Evolutionary conservation across 495 filamentous ascomycete genomes (phyloP).

Genomic region (Aspergillus taichungensis): DNA sequence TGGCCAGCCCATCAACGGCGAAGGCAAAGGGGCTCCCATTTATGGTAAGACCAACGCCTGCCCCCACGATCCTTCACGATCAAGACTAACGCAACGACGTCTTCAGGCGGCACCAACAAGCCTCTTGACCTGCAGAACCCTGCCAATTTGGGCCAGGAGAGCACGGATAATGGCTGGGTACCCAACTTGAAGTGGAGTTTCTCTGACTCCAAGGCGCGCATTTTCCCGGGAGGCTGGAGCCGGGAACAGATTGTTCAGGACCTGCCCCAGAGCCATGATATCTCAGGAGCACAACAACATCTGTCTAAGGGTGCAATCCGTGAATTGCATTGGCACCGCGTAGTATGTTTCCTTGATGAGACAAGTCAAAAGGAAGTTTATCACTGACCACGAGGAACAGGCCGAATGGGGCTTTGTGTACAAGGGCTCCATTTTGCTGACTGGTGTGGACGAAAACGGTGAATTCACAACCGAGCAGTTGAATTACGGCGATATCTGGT

Average conservation of each 20-base stretch:
- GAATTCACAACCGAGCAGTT: constrained; percentile 45
- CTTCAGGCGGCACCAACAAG: constrained; percentile 26
- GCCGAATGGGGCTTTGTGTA: constrained; percentile 61
- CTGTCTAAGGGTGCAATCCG: constrained; percentile 53
- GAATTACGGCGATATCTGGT: constrained; percentile 55
- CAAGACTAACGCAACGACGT: background rate
- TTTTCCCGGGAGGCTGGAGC: constrained; percentile 54
- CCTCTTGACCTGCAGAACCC: constrained; percentile 47
- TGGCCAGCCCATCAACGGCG: constrained; percentile 45
- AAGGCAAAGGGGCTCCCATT: constrained; percentile 48
- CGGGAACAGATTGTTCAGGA: constrained; percentile 54
- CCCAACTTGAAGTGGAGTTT: constrained; percentile 60
- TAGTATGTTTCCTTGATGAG: constrained; percentile 28
- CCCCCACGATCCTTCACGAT: background rate
- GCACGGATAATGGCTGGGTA: constrained; percentile 50
- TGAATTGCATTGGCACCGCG: constrained; percentile 59
- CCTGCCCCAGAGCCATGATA: constrained; percentile 51
- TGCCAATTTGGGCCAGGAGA: constrained; percentile 47
- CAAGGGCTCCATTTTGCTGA: constrained; percentile 45
- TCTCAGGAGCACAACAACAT: constrained; percentile 55
- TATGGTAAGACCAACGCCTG: constrained; percentile 29
- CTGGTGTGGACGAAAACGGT: constrained; percentile 53
- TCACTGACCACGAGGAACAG: constrained; percentile 18
- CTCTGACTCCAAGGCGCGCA: constrained; percentile 50
- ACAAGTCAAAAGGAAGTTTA: background rate